Percentiles rank a stretch among this genome's conserved stretches.
These are phyloP conservation scores for Limonium bicolor DNA, from an alignment of 148 eudicot species.

Conservation along the genomic window DNA sequence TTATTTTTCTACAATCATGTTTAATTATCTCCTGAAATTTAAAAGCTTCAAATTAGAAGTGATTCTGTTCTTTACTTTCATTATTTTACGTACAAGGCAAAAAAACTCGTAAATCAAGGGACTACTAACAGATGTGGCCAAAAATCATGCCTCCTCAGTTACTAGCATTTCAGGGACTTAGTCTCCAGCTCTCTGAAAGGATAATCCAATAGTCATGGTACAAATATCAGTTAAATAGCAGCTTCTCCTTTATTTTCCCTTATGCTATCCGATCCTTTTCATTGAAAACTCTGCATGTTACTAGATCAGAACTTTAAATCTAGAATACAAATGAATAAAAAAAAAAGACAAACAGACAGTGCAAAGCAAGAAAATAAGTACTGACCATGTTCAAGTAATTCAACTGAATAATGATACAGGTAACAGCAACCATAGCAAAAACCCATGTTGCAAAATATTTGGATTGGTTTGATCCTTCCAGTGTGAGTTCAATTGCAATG, in stretches of 20 bases:
- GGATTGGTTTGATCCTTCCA: slow-evolving; percentile 76
- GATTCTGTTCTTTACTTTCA: no score
- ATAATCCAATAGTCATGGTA: background rate
- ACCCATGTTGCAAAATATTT: slow-evolving; percentile 71
- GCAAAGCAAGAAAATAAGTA: background rate
- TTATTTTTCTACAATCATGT: no score
- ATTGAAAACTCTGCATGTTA: no score
- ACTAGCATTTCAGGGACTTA: no score
- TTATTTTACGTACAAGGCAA: no score
- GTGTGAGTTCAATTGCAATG: slow-evolving; percentile 78
- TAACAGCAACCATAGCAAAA: slow-evolving; percentile 74
- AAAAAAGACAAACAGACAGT: background rate
- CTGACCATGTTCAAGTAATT: slow-evolving; percentile 89
- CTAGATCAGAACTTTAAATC: no score
- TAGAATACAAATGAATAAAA: background rate
- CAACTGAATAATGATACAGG: slow-evolving; percentile 68
- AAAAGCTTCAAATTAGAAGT: no score
- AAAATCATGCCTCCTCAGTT: no score
- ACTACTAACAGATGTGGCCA: no score
- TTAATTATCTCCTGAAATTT: no score
- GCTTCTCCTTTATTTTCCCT: background rate
- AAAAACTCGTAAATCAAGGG: no score
- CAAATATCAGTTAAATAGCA: background rate
- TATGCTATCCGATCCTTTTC: background rate
- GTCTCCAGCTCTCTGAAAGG: no score